Percentiles rank a stretch among this genome's conserved stretches.
Evolutionary conservation across 2,329 filamentous ascomycete genomes (phyloP).

Genomic region (Penicillium sp.): DNA sequence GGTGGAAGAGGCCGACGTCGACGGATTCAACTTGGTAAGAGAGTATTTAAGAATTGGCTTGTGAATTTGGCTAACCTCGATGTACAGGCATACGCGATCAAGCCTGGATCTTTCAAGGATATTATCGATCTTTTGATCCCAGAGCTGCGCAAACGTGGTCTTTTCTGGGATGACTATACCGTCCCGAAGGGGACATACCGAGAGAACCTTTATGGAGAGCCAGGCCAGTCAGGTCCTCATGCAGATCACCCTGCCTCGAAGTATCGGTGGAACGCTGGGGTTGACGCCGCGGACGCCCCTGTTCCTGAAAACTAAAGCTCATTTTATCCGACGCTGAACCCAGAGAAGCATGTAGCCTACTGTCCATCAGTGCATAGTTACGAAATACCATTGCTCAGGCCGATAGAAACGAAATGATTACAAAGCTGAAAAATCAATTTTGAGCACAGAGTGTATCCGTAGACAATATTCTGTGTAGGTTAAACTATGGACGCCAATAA

Average conservation of each 20-base stretch:
- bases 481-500: slow-evolving; percentile 21
- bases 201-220: slow-evolving; percentile 39
- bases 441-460: slow-evolving; percentile 10
- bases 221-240: slow-evolving; percentile 36
- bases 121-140: slow-evolving; percentile 66
- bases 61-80: slow-evolving; percentile 3
- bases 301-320: slow-evolving; percentile 28
- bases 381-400: neutral
- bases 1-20: slow-evolving; percentile 68
- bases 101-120: slow-evolving; percentile 68
- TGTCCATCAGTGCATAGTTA: neutral
- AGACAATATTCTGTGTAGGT: neutral
- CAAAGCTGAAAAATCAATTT: slow-evolving; percentile 2
- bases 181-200: slow-evolving; percentile 40
- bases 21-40: slow-evolving; percentile 71
- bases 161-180: slow-evolving; percentile 43
- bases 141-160: slow-evolving; percentile 60
- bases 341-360: no score
- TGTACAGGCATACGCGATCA: slow-evolving; percentile 61
- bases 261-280: slow-evolving; percentile 41
- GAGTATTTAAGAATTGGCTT: slow-evolving; percentile 18
- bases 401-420: neutral
- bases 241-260: slow-evolving; percentile 39
- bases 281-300: slow-evolving; percentile 31
- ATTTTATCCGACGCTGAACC: no score